Base-by-base conservation (phyloP, 352 stramenopile species). In the Pythium diclinum region DNA sequence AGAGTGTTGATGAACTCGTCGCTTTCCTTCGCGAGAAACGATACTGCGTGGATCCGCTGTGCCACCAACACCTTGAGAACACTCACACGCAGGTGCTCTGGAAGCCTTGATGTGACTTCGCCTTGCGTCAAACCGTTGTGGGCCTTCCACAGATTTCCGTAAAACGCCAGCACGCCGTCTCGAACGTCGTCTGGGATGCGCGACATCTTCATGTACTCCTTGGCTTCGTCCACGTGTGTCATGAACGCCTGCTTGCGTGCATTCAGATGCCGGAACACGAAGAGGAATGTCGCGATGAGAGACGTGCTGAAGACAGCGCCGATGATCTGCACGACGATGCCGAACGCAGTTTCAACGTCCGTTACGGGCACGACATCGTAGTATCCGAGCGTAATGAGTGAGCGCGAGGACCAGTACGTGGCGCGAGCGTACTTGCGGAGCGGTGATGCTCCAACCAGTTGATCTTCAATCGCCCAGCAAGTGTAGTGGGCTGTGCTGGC, bases 1-100 rank as follows among this genome's bases (percentile, higher is more conserved):
- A 90, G 65, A 11, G 81, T 88, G 51, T 92, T 90, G 61, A 92
- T 65, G 19, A 92, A 83, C 53, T 89, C 83, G 17, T 89, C 68
- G 56, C 63, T 89, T 34, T 89, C 79, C 56, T 90, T 89, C 0
- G 76, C 56, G 7, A 92, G 44, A 36, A 89, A 89, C 0, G 71
- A 69, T 0, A 92, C 81, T 9, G 74, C 68, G 56, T 88, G 76
- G 47, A 90, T 83, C 0, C 79, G 77, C n/a, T 89, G 76, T 0
- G 74, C 75, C 28, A 85, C 79, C 10, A 89, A 59, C 19, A 86
- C 78, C 28, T 79, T 79, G 33, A 78, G 76, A 9, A 88, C 68
- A 19, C 73, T 81, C 11, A 89, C 78, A 3, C 72, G 75, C 13
- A 92, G 61, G 33, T 89, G 79, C 14, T 83, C 81, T 0, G 83